Evolutionary conservation across 441 rosid species (phyloP).

Genomic region (Erodium chrysanthum): DNA sequence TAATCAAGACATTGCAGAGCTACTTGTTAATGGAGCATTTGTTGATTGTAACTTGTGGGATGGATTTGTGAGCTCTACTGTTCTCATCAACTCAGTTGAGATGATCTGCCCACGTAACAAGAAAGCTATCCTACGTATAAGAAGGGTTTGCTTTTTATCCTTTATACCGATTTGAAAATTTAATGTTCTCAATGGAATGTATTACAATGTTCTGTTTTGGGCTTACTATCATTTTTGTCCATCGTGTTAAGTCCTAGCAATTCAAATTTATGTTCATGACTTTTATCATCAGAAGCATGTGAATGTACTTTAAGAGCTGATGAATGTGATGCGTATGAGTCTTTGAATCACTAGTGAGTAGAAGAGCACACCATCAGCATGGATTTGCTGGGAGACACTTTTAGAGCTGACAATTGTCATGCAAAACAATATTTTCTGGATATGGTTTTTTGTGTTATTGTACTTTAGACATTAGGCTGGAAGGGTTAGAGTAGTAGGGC

Average conservation of each 20-base stretch:
- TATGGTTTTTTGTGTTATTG: conserved; percentile 1
- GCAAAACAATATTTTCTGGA: neutral
- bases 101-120: conserved; percentile 44
- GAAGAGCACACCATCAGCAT: neutral
- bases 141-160: conserved; percentile 41
- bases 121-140: conserved; percentile 44
- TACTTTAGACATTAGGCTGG: neutral
- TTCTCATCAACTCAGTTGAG: conserved; percentile 40
- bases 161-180: neutral
- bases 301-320: neutral
- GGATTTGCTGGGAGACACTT: conserved; percentile 1
- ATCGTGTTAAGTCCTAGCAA: neutral
- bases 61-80: conserved; percentile 39
- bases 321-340: neutral
- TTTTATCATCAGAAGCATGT: neutral
- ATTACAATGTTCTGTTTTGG: neutral
- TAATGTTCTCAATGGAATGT: neutral
- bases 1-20: conserved; percentile 39
- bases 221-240: neutral
- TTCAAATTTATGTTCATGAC: neutral
- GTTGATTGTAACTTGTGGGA: conserved; percentile 63
- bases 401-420: neutral
- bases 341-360: neutral
- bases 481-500: neutral
- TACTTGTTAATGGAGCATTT: conserved; percentile 40